Conservation (phyloP, 2,329 filamentous ascomycete species). For the Penicillium sp. region DNA sequence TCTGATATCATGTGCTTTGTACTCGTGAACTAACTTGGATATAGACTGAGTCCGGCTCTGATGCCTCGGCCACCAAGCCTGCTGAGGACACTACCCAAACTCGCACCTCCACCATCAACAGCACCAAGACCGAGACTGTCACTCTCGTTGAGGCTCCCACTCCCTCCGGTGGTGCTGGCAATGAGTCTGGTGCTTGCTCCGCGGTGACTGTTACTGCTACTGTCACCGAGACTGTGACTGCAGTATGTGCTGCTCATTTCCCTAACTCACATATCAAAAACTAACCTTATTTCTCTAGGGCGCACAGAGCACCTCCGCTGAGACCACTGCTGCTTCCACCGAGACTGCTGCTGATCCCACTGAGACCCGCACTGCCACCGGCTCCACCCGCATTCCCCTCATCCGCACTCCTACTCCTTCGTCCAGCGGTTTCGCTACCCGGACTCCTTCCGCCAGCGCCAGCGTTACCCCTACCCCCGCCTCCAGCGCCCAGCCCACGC, state of each 20-base stretch:
- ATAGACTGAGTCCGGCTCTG: constrained; percentile 12
- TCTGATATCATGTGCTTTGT: not conserved
- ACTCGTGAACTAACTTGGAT: not conserved
- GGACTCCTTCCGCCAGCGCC: constrained; percentile 15
- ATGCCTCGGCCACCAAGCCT: constrained; percentile 11
- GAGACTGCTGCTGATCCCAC: not conserved
- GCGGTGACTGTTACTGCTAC: constrained; percentile 36
- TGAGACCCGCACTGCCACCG: constrained; percentile 13
- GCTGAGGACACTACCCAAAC: constrained; percentile 6
- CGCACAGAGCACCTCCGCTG: constrained; percentile 2
- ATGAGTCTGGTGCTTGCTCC: constrained; percentile 15
- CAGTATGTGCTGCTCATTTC: constrained; percentile 28
- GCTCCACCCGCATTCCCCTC: constrained; percentile 19
- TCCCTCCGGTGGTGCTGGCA: constrained; percentile 14
- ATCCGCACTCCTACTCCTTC: constrained; percentile 8
- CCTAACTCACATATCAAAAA: not conserved
- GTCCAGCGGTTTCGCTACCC: constrained; percentile 35
- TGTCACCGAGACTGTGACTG: constrained; percentile 37
- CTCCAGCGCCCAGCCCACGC: not conserved
- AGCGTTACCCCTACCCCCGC: constrained; percentile 1
- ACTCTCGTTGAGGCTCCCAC: constrained; percentile 27
- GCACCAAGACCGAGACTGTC: constrained; percentile 32
- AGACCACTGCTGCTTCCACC: constrained; percentile 6
- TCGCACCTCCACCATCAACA: constrained; percentile 29
- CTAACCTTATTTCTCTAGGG: constrained; percentile 6